Evolutionary conservation across 108 stramenopile genomes (phyloP), one percentile per base, ranked within the genome.

Genomic region (Skeletonema marinoi): DNA sequence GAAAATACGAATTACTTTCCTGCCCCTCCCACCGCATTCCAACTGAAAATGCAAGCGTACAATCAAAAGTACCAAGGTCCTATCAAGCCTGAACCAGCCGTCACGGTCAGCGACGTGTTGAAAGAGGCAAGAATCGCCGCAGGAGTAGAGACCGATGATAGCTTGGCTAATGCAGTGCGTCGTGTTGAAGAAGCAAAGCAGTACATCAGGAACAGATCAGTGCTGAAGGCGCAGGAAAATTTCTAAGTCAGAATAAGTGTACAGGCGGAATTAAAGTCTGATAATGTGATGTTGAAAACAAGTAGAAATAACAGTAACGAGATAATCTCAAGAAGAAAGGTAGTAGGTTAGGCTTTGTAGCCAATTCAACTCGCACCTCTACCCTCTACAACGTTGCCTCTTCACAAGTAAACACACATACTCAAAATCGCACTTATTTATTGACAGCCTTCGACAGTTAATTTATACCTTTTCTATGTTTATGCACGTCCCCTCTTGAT

Each of bases 401-500:
- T 25, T 39, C 38, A 39, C 33, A 35, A 35, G 1, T 6, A 39
- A 5, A 7, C 9, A 1, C 10, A 12, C 39, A 25, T 25, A 41
- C 39, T 39, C 38, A 41, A 1, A 41, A 41, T 41, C 39, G 2
- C 44, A 3, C 16, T 41, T 12, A 39, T 14, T n/a, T 46, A 50
- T 50, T 0, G n/a, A 56, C 54, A 56, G 19, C 25, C 54, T 56
- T 56, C 54, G 25, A 25, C 25, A 56, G 29, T 56, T 56, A 56
- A 56, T 56, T 56, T 56, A 56, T 56, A 56, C 25, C 25, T 56
- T 56, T n/a, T 56, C 54, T 56, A 56, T 56, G 17, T 54, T 68
- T 71, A 89, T 80, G 83, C 86, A 73, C 94, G 94, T 88, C 93
- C 96, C 86, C 88, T 94, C 92, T 96, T 96, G 44, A 84, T 64